Evolutionary conservation across 208 protist genomes (phyloP), one percentile per base, ranked within the genome.

Genomic region (Sergeia podlipaevii): DNA sequence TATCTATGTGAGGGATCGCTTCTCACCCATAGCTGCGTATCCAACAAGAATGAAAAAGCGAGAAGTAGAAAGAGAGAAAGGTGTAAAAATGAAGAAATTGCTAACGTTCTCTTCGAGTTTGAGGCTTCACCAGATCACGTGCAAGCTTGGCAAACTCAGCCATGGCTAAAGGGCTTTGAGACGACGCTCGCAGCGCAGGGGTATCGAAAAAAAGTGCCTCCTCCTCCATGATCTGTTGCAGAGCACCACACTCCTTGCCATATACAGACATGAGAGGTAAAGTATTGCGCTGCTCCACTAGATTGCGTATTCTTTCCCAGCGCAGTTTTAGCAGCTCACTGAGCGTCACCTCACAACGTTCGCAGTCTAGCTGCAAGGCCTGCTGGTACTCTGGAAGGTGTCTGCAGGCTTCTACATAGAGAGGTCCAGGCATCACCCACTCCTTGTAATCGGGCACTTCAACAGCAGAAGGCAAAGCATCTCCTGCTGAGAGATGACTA

Each of bases 171-270:
- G n/a, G n/a, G n/a, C n/a, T n/a, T n/a, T n/a, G n/a, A n/a, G 17
- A 30, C 1, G 27, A 53, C 15, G 26, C 21, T 1, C 43, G 58
- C 26, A 82, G 23, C 17, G 46, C 56, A 4, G 57, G 58, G 3
- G 76, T 39, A 3, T 62, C 52, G 27, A 90, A 93, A 17, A 93
- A 68, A 18, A 67, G 15, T 2, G 79, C 82, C 57, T 93, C 86
- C 54, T 88, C 80, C 6, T 89, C 82, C 86, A 93, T 90, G 2
- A 77, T 55, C 59, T 89, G 77, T 54, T 86, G 70, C 34, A 93
- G 49, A 0, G 29, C 67, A 8, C 77, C 73, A 50, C 71, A 85
- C 64, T 93, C 81, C 13, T 66, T 79, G 11, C 74, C 74, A 53
- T 89, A 93, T 41, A 60, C 79, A 1, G 53, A 37, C 26, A 66